Percentiles rank a stretch among this genome's conserved stretches.
Evolutionary conservation across 1,284 basidiomycete species (phyloP).

Genomic region (Athelia sp.): DNA sequence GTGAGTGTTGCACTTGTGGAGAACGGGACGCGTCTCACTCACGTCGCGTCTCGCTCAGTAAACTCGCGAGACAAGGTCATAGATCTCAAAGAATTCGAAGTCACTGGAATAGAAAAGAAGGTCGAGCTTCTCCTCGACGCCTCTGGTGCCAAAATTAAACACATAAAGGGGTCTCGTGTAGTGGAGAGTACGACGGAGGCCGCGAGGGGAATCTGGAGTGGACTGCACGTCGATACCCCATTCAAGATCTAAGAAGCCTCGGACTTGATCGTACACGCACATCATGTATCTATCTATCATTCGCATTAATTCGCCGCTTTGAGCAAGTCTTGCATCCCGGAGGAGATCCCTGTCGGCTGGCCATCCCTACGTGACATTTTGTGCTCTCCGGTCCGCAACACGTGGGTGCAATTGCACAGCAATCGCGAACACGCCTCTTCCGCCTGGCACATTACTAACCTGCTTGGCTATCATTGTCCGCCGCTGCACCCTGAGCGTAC

Average conservation of each 20-base stretch:
- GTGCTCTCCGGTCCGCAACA: too few species aligned
- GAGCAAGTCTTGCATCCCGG: too few species aligned
- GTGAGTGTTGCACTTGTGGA: slow-evolving; percentile 22
- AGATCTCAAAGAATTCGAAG: slow-evolving; percentile 65
- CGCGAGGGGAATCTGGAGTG: slow-evolving; percentile 82
- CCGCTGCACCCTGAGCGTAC: neutral
- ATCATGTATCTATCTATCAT: neutral
- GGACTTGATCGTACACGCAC: neutral
- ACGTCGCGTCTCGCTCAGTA: slow-evolving; percentile 34
- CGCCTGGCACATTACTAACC: neutral
- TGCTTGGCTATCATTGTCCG: neutral
- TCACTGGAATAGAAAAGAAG: slow-evolving; percentile 68
- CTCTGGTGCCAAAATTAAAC: slow-evolving; percentile 78
- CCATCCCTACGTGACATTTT: too few species aligned
- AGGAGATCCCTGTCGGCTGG: too few species aligned
- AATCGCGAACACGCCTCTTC: neutral
- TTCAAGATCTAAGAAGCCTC: slow-evolving; percentile 50
- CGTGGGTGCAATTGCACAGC: neutral
- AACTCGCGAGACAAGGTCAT: slow-evolving; percentile 81
- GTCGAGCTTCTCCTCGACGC: slow-evolving; percentile 79
- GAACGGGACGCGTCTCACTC: slow-evolving; percentile 8
- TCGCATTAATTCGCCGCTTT: too few species aligned
- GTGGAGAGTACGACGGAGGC: slow-evolving; percentile 78
- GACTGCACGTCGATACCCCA: slow-evolving; percentile 64
- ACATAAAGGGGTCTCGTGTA: slow-evolving; percentile 58